A percentile compares a stretch with the other conserved stretches of the same genome.
Conservation (phyloP, 805 yeast genomes). For the Saturnispora ahearnii region DNA sequence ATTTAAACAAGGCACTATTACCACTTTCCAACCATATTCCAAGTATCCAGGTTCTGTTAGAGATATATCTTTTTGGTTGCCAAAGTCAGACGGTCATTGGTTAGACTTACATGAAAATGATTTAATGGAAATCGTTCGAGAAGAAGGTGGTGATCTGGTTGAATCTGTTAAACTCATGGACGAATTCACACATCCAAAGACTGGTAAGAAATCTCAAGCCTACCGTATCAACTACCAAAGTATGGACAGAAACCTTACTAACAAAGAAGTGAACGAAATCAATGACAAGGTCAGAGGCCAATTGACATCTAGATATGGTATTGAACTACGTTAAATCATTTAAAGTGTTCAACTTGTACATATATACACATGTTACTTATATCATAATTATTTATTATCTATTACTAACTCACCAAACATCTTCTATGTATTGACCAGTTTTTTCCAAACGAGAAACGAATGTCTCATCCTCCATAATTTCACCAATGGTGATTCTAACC, state of each 20-base stretch:
- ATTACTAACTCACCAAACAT: conserved; percentile 56
- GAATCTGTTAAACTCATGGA: conserved; percentile 79
- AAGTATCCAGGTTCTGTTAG: conserved; percentile 80
- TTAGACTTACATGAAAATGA: conserved; percentile 68
- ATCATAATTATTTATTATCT: background rate
- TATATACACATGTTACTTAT: background rate
- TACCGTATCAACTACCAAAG: conserved; percentile 89
- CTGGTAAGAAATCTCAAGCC: conserved; percentile 68
- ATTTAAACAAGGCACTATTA: conserved; percentile 54
- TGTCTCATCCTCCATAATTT: conserved; percentile 27
- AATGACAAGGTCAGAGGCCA: conserved; percentile 57
- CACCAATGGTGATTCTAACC: conserved; percentile 70
- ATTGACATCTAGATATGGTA: conserved; percentile 43
- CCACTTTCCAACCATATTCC: conserved; percentile 78
- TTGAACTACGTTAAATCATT: conserved; percentile 38
- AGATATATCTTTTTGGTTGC: conserved; percentile 90
- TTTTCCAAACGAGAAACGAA: conserved; percentile 38
- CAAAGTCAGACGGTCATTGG: conserved; percentile 25
- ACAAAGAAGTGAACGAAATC: conserved; percentile 68
- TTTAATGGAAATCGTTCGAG: conserved; percentile 85
- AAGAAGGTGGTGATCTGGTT: conserved; percentile 76
- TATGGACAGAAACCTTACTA: conserved; percentile 87
- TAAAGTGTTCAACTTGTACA: background rate
- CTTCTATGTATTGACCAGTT: conserved; percentile 59
- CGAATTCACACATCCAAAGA: conserved; percentile 78